Percentiles rank a stretch among this genome's conserved stretches.
Evolutionary conservation across 192 early-diverging fungal genomes (phyloP).

Genomic region (Coemansia sp.): DNA sequence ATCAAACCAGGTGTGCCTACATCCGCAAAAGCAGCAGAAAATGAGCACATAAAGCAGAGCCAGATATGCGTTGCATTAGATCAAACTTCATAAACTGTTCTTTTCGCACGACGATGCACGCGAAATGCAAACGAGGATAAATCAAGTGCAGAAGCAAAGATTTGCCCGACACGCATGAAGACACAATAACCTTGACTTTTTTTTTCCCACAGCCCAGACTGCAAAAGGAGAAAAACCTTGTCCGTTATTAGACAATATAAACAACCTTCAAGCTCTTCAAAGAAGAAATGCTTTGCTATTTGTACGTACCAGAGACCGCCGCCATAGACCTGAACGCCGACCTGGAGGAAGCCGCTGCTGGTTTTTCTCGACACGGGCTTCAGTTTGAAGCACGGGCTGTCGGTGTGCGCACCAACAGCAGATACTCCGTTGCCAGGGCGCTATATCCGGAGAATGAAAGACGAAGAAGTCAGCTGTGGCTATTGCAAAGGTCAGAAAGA

Average conservation of each 20-base stretch:
- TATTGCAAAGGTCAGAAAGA: not conserved
- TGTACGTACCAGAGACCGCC: slow-evolving; percentile 83
- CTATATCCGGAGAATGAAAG: slow-evolving; percentile 19
- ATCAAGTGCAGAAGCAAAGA: not conserved
- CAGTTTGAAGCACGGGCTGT: slow-evolving; percentile 94
- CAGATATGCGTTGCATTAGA: not conserved
- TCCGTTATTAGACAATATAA: too few relatives aligned
- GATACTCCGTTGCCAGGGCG: slow-evolving; percentile 81
- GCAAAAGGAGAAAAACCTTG: not conserved
- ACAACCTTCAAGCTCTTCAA: not conserved
- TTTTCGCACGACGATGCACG: not conserved
- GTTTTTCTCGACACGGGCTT: slow-evolving; percentile 95
- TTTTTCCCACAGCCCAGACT: not conserved
- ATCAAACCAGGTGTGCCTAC: slow-evolving; percentile 98
- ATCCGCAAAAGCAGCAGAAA: not conserved
- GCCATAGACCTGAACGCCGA: slow-evolving; percentile 89
- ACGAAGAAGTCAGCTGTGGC: not conserved
- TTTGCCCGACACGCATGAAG: not conserved
- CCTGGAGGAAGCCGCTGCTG: slow-evolving; percentile 82
- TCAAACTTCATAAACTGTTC: not conserved
- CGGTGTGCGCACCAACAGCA: slow-evolving; percentile 94
- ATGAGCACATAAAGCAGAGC: not conserved
- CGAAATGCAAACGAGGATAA: not conserved
- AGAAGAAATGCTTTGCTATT: not conserved
- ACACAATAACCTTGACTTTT: not conserved